These are phyloP conservation scores for Pezicula neosporulosa DNA, from an alignment of 2,329 filamentous ascomycete genomes.

Conservation along the genomic window DNA sequence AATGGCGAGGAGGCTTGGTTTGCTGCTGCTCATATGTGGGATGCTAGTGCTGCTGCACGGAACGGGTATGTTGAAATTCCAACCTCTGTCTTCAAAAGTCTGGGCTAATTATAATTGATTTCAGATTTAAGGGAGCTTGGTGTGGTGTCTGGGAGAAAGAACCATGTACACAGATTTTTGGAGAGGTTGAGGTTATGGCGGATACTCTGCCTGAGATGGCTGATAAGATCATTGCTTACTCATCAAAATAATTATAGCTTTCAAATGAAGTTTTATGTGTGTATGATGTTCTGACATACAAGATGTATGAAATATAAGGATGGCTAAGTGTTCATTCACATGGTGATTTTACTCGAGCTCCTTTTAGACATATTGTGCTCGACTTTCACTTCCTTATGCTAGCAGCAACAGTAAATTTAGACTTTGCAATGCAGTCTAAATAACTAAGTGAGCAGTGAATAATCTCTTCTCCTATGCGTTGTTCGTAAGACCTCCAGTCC, in stretches of 20 bases:
- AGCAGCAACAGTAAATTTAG: no score
- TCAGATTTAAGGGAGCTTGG: conserved; percentile 45
- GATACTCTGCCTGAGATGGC: conserved; percentile 44
- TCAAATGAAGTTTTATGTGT: neutral
- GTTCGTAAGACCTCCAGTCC: no score
- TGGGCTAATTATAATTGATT: conserved; percentile 1
- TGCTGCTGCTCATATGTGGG: conserved; percentile 56
- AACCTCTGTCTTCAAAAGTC: neutral
- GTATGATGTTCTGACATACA: no score
- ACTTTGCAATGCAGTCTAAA: no score
- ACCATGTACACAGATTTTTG: conserved; percentile 43
- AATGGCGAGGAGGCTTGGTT: conserved; percentile 45
- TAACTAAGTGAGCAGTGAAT: no score
- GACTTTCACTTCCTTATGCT: no score
- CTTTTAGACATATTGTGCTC: no score
- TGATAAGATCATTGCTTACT: conserved; percentile 29
- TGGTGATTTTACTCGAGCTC: no score
- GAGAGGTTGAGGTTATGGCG: conserved; percentile 45
- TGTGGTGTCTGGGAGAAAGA: conserved; percentile 49
- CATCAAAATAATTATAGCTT: neutral
- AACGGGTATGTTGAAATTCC: conserved; percentile 31
- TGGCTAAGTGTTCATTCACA: no score
- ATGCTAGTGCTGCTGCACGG: conserved; percentile 45
- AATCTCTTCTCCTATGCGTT: no score
- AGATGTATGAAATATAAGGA: no score